These are phyloP conservation scores for Termitomyces sp. DNA, from an alignment of 1,284 basidiomycete genomes.

Conservation along the genomic window DNA sequence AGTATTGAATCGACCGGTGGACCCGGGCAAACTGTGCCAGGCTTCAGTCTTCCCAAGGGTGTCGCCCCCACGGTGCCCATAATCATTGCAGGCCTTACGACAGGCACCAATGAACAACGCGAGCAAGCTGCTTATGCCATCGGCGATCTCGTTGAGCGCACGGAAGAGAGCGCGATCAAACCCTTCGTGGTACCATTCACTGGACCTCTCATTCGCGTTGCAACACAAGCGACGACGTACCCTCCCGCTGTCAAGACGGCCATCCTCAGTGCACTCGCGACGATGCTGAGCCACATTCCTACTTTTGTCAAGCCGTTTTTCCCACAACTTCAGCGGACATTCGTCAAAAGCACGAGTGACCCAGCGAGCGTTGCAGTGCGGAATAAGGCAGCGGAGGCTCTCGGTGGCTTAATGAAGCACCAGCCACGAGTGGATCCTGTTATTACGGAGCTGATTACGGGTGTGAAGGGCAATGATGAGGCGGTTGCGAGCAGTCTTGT, in stretches of 20 bases:
- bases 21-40: slow-evolving; percentile 76
- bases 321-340: slow-evolving; percentile 95
- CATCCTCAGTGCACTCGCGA: slow-evolving; percentile 77
- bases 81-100: slow-evolving; percentile 83
- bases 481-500: slow-evolving; percentile 73
- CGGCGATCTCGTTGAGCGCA: slow-evolving; percentile 90
- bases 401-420: slow-evolving; percentile 90
- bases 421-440: slow-evolving; percentile 85
- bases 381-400: slow-evolving; percentile 74
- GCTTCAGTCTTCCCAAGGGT: slow-evolving; percentile 88
- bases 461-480: slow-evolving; percentile 66
- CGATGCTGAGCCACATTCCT: slow-evolving; percentile 82
- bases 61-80: slow-evolving; percentile 86
- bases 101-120: slow-evolving; percentile 77
- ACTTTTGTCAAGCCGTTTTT: slow-evolving; percentile 96
- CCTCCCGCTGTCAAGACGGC: slow-evolving; percentile 89
- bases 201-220: slow-evolving; percentile 92
- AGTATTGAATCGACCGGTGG: slow-evolving; percentile 85
- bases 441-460: slow-evolving; percentile 80
- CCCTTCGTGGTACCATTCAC: slow-evolving; percentile 96
- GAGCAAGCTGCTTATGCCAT: slow-evolving; percentile 96
- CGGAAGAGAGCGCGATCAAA: slow-evolving; percentile 86
- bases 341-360: slow-evolving; percentile 91
- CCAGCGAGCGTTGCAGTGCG: slow-evolving; percentile 77
- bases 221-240: slow-evolving; percentile 81